Evolutionary conservation across 2,329 filamentous ascomycete genomes (phyloP), one percentile per base, ranked within the genome.

Genomic region (Elsinoe ampelina): DNA sequence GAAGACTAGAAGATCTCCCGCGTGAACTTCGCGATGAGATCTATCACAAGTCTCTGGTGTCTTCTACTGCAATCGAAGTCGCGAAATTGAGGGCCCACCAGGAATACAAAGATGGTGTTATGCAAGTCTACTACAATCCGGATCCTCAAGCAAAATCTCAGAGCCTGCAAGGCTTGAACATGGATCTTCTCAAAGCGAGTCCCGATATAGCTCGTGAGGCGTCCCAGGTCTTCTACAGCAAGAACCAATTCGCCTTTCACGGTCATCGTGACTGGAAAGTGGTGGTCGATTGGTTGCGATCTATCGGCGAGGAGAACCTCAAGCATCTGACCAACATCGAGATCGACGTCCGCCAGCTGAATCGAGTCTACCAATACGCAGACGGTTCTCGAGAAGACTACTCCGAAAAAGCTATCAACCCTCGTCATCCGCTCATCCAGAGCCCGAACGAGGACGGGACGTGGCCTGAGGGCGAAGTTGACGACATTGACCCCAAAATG

Each of bases 401-500:
- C 12, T 19, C 30, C 13, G 38, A 32, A 8, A 42, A 34, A 32
- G 15, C 15, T 2, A 38, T 39, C 26, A 26, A 48, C 19, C 42
- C 54, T 10, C 54, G 54, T 1, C 54, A 56, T 22, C 39, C 39
- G 2, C 54, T 56, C n/a, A 41, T 56, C 20, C 12, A 20, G 13
- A 22, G 19, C 7, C 22, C 39, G 8, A 32, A 45, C n/a, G 52
- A 34, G 5, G 36, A 42, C 13, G 41, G 54, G 3, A 10, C 20
- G 11, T 56, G 39, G 54, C 54, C 39, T 12, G 54, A 35, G 13
- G 54, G 54, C n/a, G 39, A 45, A 22, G 41, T 56, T 12, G 54
- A 56, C 38, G 54, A 45, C 30, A 48, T 56, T 13, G 38, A 56
- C 38, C 54, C 39, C n/a, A 48, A 34, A 26, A 42, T 56, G 54